Conservation (phyloP, 106 monocot species). For the Xerophyta viscosa region DNA sequence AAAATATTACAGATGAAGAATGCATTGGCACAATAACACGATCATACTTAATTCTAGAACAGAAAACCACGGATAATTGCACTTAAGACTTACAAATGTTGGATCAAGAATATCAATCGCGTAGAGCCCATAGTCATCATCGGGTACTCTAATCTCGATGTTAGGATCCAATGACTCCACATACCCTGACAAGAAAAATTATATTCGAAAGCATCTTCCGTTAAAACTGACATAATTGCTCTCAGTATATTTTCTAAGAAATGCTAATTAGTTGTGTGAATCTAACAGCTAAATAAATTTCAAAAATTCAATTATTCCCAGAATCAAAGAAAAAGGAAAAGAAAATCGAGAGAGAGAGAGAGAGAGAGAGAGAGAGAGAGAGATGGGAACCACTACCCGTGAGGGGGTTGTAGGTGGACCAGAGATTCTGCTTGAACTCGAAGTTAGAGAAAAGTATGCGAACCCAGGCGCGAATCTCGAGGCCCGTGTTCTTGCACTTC, state of each 20-base stretch:
- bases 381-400: conserved; percentile 32
- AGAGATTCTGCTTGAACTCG: conserved; percentile 76
- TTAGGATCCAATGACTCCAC: conserved; percentile 50
- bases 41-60: no score
- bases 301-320: background rate
- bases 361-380: background rate
- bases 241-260: no score
- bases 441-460: conserved; percentile 59
- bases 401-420: conserved; percentile 68
- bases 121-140: conserved; percentile 69
- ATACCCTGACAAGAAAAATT: conserved; percentile 36
- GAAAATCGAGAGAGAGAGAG: background rate
- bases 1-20: no score
- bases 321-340: background rate
- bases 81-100: conserved; percentile 44
- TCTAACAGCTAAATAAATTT: no score
- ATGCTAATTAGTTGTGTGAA: no score
- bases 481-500: conserved; percentile 37
- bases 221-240: no score
- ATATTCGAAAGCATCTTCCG: no score
- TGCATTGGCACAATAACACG: no score
- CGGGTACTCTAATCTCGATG: conserved; percentile 66
- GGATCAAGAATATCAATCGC: conserved; percentile 91
- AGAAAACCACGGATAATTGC: no score
- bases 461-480: conserved; percentile 62